phyloP scores from a whole-genome alignment of 2,329 filamentous ascomycete species.

The Fusarium caatingaense region DNA sequence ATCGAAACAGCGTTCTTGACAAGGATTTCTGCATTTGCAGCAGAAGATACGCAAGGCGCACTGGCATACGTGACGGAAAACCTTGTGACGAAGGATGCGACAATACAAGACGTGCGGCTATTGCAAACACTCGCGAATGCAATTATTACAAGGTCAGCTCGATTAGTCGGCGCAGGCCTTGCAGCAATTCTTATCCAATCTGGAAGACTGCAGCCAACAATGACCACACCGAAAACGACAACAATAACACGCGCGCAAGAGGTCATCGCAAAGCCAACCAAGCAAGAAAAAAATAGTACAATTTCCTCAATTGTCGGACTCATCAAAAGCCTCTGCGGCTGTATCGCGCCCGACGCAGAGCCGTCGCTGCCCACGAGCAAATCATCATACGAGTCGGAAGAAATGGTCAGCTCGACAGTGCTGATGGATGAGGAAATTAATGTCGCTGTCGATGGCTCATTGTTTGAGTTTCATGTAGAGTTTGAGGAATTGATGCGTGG shows the following conservation, averaged over 20 bases:
- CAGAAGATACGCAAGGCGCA: not conserved
- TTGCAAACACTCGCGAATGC: not conserved
- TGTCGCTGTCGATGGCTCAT: constrained; percentile 7
- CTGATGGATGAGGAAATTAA: not conserved
- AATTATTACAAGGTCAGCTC: constrained; percentile 8
- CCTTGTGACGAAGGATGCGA: not conserved
- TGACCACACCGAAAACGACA: not conserved
- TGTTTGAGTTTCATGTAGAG: constrained; percentile 9
- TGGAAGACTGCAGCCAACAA: not conserved
- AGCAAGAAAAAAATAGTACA: accelerated
- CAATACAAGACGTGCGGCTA: not conserved
- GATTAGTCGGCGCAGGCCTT: constrained; percentile 7
- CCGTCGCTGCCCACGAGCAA: accelerated
- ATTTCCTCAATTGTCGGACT: accelerated
- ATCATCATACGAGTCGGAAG: not conserved
- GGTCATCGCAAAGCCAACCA: accelerated
- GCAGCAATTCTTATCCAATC: constrained; percentile 2
- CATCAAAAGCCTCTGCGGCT: not conserved
- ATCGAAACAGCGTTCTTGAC: not conserved
- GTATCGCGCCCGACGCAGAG: not conserved
- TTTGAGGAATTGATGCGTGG: constrained; percentile 12
- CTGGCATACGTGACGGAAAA: not conserved
- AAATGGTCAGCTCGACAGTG: not conserved
- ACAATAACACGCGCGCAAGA: not conserved
- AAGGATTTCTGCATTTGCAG: not conserved